These are phyloP conservation scores for Turritis glabra DNA, from an alignment of 345 rosid genomes.

Conservation along the genomic window DNA sequence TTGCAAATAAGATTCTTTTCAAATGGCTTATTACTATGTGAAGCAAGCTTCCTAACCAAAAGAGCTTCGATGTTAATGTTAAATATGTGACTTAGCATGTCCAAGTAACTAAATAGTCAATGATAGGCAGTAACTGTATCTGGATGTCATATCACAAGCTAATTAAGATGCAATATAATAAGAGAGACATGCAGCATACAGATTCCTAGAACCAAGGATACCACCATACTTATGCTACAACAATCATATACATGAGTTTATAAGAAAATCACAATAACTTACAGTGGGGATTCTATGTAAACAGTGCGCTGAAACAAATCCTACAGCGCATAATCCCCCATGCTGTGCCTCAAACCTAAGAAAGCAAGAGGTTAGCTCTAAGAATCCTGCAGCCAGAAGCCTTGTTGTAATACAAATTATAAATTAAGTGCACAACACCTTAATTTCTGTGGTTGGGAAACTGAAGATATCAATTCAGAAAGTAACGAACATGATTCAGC, in stretches of 20 bases:
- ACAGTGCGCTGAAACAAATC: slow-evolving; percentile 79
- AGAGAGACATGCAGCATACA: not conserved
- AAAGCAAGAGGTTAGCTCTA: slow-evolving; percentile 27
- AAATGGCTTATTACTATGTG: slow-evolving; percentile 4
- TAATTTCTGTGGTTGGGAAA: slow-evolving; percentile 52
- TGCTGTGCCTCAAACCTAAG: slow-evolving; percentile 81
- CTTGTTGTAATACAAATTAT: slow-evolving; percentile 14
- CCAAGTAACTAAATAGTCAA: slow-evolving; percentile 18
- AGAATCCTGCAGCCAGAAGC: slow-evolving; percentile 9
- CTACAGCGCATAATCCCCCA: slow-evolving; percentile 78
- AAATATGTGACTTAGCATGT: slow-evolving; percentile 14
- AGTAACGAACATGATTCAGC: slow-evolving; percentile 57
- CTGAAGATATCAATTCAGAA: slow-evolving; percentile 56
- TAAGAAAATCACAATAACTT: slow-evolving; percentile 37
- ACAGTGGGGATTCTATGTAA: slow-evolving; percentile 57
- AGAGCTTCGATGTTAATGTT: not conserved
- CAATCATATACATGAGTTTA: not conserved
- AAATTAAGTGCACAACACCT: slow-evolving; percentile 48
- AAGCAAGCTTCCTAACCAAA: slow-evolving; percentile 16
- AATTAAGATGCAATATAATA: slow-evolving; percentile 22
- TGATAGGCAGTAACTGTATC: not conserved
- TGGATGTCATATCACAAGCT: slow-evolving; percentile 13
- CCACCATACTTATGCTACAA: not conserved
- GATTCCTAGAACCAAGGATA: slow-evolving; percentile 4
- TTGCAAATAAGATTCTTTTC: not conserved